A percentile compares a stretch with the other conserved stretches of the same genome.
phyloP scores from a whole-genome alignment of 306 rosid genomes.

The Aeschynomene evenia region DNA sequence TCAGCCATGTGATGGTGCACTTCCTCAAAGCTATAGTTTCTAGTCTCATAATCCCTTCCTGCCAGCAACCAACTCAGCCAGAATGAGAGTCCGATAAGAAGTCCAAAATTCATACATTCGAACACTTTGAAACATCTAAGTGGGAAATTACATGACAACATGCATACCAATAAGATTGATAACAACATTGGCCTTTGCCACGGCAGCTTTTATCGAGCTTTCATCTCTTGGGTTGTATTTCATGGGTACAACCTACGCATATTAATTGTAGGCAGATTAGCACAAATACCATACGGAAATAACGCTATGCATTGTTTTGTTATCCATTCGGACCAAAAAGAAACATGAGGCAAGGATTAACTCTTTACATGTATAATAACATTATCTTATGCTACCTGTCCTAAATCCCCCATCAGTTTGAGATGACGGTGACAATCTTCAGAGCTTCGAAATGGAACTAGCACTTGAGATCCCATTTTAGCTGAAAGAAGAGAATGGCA shows the following conservation, averaged over 20 bases:
- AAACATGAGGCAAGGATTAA: background rate
- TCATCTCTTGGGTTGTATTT: slow-evolving; percentile 94
- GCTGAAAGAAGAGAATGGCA: slow-evolving; percentile 52
- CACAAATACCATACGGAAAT: slow-evolving; percentile 18
- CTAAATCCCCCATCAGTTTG: slow-evolving; percentile 98
- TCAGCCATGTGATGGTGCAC: slow-evolving; percentile 91
- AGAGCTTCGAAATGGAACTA: slow-evolving; percentile 93
- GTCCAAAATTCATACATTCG: slow-evolving; percentile 21
- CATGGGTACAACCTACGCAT: slow-evolving; percentile 88
- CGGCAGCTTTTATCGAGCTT: slow-evolving; percentile 88
- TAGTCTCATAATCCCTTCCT: slow-evolving; percentile 97
- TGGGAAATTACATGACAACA: slow-evolving; percentile 6
- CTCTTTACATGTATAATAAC: slow-evolving; percentile 9
- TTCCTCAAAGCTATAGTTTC: slow-evolving; percentile 95
- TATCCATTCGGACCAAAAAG: slow-evolving; percentile 15
- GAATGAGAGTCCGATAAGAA: slow-evolving; percentile 17
- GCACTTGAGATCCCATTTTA: slow-evolving; percentile 94
- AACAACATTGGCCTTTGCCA: slow-evolving; percentile 97
- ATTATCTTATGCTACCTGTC: slow-evolving; percentile 66
- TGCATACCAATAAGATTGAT: slow-evolving; percentile 87
- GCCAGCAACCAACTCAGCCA: slow-evolving; percentile 40
- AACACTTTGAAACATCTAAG: slow-evolving; percentile 19
- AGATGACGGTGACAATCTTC: slow-evolving; percentile 94
- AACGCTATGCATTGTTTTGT: slow-evolving; percentile 2
- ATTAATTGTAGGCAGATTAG: slow-evolving; percentile 35